A percentile compares a stretch with the other conserved stretches of the same genome.
These are phyloP conservation scores for Metschnikowia similis DNA, from an alignment of 805 yeast genomes.

Conservation along the genomic window DNA sequence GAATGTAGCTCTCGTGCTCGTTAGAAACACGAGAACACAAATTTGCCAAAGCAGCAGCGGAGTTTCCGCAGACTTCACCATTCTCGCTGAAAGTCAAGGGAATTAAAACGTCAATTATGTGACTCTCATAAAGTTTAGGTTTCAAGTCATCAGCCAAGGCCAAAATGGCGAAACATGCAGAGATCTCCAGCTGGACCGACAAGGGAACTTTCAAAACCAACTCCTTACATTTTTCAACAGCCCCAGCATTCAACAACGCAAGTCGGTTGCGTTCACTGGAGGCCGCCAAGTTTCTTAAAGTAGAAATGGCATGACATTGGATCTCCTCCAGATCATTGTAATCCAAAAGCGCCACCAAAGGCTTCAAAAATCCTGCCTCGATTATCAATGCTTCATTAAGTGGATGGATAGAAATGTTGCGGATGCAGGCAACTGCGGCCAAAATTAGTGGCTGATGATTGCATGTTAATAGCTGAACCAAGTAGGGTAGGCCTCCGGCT, in stretches of 20 bases:
- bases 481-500: constrained; percentile 91
- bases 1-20: constrained; percentile 70
- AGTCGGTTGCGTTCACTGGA: constrained; percentile 88
- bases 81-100: constrained; percentile 86
- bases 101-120: constrained; percentile 80
- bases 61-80: constrained; percentile 95
- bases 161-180: constrained; percentile 94
- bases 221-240: constrained; percentile 87
- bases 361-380: constrained; percentile 93
- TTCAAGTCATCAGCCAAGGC: constrained; percentile 95
- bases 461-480: constrained; percentile 84
- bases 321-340: constrained; percentile 90
- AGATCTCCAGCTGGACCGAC: constrained; percentile 90
- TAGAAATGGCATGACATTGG: constrained; percentile 96
- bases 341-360: constrained; percentile 79
- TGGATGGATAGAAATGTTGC: constrained; percentile 96
- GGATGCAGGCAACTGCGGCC: constrained; percentile 97
- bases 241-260: constrained; percentile 91
- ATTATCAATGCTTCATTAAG: constrained; percentile 92
- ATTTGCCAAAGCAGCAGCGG: constrained; percentile 97
- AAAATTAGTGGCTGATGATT: constrained; percentile 87
- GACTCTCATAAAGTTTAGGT: constrained; percentile 74
- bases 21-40: constrained; percentile 79
- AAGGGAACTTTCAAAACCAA: constrained; percentile 83
- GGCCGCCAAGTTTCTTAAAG: constrained; percentile 93